Evolutionary conservation across 441 rosid species (phyloP).

Genomic region (Codiaeum variegatum): DNA sequence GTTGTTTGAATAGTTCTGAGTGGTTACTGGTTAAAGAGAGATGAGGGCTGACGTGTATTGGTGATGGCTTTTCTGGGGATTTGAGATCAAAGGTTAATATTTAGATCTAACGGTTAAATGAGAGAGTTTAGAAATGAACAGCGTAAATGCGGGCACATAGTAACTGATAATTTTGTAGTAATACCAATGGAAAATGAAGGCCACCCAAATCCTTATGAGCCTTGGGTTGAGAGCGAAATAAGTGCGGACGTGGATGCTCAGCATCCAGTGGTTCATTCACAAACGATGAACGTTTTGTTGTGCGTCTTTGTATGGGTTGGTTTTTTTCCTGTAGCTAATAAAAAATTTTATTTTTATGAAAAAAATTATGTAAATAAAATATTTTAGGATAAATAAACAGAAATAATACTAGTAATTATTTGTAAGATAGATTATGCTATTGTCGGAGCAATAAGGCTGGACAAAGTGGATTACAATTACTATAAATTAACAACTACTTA

Average conservation of each 20-base stretch:
- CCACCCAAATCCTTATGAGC: background rate
- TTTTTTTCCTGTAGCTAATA: no score
- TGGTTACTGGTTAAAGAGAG: background rate
- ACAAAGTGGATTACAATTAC: no score
- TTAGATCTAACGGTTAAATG: background rate
- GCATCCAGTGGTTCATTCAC: background rate
- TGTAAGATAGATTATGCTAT: no score
- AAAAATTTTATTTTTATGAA: no score
- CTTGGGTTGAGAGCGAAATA: background rate
- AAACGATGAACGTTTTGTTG: no score
- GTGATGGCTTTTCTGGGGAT: background rate
- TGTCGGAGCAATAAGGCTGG: no score
- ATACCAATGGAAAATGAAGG: no score
- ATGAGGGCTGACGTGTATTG: background rate
- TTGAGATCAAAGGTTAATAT: background rate
- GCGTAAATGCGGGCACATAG: background rate
- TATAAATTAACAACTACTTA: no score
- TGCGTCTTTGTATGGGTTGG: no score
- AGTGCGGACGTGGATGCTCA: conserved; percentile 18
- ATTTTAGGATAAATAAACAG: no score
- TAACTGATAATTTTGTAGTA: background rate
- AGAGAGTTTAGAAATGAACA: background rate
- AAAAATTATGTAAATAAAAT: no score
- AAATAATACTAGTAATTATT: no score
- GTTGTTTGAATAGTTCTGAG: conserved; percentile 23